A percentile compares a stretch with the other conserved stretches of the same genome.
Evolutionary conservation across 306 rosid genomes (phyloP).

Genomic region (Abrus pulchellus): DNA sequence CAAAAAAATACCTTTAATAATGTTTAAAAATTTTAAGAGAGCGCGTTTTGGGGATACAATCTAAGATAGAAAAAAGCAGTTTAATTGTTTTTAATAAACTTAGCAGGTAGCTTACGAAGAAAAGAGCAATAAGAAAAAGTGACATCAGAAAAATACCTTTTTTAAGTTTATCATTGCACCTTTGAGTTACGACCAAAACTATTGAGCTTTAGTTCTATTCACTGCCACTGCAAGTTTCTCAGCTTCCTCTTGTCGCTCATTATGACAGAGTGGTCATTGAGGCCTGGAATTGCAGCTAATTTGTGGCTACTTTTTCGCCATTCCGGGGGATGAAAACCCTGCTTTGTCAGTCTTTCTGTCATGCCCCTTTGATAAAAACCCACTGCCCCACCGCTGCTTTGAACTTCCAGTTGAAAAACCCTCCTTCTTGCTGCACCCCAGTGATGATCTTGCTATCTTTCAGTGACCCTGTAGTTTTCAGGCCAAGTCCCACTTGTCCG

Average conservation of each 20-base stretch:
- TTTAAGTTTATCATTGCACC: not conserved
- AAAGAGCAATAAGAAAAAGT: not conserved
- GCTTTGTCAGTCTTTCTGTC: not conserved
- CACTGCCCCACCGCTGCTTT: not conserved
- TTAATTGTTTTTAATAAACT: not conserved
- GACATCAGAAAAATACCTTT: not conserved
- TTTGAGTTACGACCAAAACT: conserved; percentile 8
- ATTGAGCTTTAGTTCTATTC: not conserved
- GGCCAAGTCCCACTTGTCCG: not conserved
- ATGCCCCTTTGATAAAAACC: not conserved
- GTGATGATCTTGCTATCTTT: not conserved
- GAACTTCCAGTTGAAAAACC: not conserved
- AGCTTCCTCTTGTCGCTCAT: not conserved
- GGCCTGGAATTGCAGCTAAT: not conserved
- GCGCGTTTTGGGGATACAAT: not conserved
- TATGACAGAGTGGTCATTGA: not conserved
- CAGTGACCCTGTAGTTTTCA: not conserved
- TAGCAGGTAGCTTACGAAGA: not conserved
- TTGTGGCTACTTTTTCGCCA: not conserved
- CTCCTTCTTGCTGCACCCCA: not conserved
- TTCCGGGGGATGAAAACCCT: not conserved
- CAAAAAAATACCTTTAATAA: not conserved
- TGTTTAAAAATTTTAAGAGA: not conserved
- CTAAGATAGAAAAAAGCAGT: not conserved
- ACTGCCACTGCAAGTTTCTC: not conserved